Evolutionary conservation across 768 basidiomycete species (phyloP), one percentile per base, ranked within the genome.

Genomic region (Pulveroboletus sp.): DNA sequence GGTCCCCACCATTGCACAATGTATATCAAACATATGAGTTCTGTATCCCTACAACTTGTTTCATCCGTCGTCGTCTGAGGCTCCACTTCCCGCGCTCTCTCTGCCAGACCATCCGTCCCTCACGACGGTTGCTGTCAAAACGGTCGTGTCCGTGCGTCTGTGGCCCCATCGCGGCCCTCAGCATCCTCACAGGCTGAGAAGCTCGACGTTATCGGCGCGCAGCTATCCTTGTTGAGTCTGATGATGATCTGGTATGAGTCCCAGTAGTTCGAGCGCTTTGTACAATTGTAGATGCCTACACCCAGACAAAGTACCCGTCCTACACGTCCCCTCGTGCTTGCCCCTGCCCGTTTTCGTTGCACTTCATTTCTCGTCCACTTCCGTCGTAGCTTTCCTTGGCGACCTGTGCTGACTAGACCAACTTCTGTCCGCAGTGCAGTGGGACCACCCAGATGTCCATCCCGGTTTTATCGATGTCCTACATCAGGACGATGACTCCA

Each of bases 381-480:
- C 54, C 26, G 32, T 55, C 47, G 42, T 52, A 50, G 47, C 57
- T 47, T 49, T 49, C 16, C 11, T 48, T 54, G 40, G 27, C 49
- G 49, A 57, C 45, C 23, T 54, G 54, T 60, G 63, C 71, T 68
- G 57, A 65, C 60, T 50, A 59, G 47, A 55, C 59, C 53, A 34
- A 61, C n/a, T n/a, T 55, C 62, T 47, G 53, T 62, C 64, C 50
- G 36, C 65, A 90, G 88, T 81, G 81, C 67, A 76, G 56, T 90
- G 86, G 85, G 87, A 91, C 62, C 85, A 80, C 1, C 68, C 74
- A 23, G 80, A 81, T 17, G 80, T 77, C 5, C 54, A 83, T 37
- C 80, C 86, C 53, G 77, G 76, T 52, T 58, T 60, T 38, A 63
- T 60, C 57, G 40, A 62, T 24, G 35, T 56, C 20, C 55, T 44